Evolutionary conservation across 805 yeast genomes (phyloP), one percentile per base, ranked within the genome.

Genomic region (Tetrapisispora fleetii): DNA sequence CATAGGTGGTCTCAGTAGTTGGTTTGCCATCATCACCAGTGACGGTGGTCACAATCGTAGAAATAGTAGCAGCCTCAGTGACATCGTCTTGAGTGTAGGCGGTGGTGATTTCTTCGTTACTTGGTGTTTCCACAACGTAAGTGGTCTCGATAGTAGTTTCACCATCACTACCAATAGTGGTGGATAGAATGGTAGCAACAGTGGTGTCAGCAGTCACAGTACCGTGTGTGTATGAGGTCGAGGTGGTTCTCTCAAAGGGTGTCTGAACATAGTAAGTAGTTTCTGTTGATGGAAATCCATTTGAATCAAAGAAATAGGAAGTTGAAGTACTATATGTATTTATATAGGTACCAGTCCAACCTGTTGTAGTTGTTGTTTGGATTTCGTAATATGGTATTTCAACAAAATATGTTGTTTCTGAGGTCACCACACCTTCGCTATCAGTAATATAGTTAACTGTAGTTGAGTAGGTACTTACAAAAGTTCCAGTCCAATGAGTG

Each of bases 1-100:
- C 16, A 30, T 13, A 44, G 14, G 37, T 44, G 19, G 47, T 44
- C 14, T 44, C 47, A 16, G 42, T 44, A 14, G 47, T 44, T 18
- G n/a, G 21, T 3, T 18, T 32, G 5, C 46, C 47, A 24, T 46
- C 48, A 13, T 43, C 38, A 22, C 50, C 52, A 17, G 33, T 47
- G 17, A 30, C 27, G 17, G 46, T 42, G 2, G 47, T 36, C 16
- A 44, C 21, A 5, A 41, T 14, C 18, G 50, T 40, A 4, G 36
- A 21, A n/a, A 37, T 28, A 17, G 46, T 43, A 4, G 36, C 17
- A 4, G 37, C 30, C 17, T 6, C 37, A 14, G 44, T 41, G 21
- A 41, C 44, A 32, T 28, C 36, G 28, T 28, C 13, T 19, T 41
- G 37, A 18, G 44, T 41, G 44, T 38, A 45, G 18, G 24, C 16